Conservation (phyloP, 352 stramenopile genomes). For the Phytopythium delawarense region DNA sequence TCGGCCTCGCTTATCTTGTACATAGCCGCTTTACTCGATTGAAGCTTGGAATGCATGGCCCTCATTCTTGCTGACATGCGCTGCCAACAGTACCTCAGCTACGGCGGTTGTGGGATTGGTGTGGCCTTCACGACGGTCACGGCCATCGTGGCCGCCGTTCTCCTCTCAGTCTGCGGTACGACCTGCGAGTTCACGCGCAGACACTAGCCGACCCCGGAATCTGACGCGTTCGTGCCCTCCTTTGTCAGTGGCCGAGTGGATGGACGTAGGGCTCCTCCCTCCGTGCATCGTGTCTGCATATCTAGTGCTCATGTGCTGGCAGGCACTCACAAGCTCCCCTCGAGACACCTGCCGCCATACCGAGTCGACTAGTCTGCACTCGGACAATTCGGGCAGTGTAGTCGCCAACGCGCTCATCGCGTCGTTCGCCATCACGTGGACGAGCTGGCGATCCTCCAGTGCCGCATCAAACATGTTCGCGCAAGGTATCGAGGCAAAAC, state of each 20-base stretch:
- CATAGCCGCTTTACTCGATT: background rate
- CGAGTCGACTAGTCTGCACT: constrained; percentile 7
- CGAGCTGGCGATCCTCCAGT: constrained; percentile 63
- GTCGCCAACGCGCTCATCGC: constrained; percentile 51
- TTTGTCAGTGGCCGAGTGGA: constrained; percentile 51
- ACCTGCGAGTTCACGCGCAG: background rate
- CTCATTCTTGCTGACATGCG: background rate
- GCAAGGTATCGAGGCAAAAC: constrained; percentile 3
- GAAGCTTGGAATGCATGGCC: background rate
- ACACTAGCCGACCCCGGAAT: background rate
- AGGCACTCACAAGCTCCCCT: constrained; percentile 57
- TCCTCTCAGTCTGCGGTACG: constrained; percentile 61
- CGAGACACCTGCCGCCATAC: constrained; percentile 35
- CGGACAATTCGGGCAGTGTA: constrained; percentile 29
- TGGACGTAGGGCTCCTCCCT: constrained; percentile 72
- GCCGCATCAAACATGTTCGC: constrained; percentile 57
- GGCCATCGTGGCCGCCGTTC: constrained; percentile 46
- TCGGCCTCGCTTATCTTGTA: constrained; percentile 51
- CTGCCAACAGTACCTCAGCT: constrained; percentile 80
- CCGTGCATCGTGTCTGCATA: constrained; percentile 72
- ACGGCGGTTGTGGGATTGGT: constrained; percentile 69
- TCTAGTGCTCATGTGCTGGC: constrained; percentile 73
- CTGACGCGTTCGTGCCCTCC: background rate
- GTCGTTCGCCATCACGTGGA: constrained; percentile 64
- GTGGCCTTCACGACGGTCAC: constrained; percentile 88